Conservation (phyloP, 2,329 filamentous ascomycete species). For the Colletotrichum echinochloae region DNA sequence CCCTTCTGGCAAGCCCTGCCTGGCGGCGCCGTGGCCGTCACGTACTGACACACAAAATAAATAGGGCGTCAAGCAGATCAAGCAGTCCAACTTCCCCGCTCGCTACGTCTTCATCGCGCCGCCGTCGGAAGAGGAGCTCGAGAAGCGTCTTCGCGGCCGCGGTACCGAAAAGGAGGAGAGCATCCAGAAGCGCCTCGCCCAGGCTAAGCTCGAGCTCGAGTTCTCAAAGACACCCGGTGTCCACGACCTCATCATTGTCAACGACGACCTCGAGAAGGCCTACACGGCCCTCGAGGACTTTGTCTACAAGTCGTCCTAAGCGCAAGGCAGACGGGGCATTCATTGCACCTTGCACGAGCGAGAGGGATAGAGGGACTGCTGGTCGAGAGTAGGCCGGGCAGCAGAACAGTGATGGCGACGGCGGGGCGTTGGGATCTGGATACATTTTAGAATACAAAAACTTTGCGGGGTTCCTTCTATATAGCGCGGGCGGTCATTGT, state of each 20-base stretch:
- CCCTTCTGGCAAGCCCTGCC: not conserved
- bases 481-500: slow-evolving; percentile 30
- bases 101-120: slow-evolving; percentile 89
- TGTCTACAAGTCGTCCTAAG: slow-evolving; percentile 53
- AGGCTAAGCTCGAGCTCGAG: slow-evolving; percentile 80
- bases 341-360: no score
- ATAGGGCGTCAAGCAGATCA: slow-evolving; percentile 89
- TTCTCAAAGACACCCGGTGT: slow-evolving; percentile 75
- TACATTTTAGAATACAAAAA: slow-evolving; percentile 20
- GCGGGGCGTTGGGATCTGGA: slow-evolving; percentile 28
- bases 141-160: slow-evolving; percentile 78
- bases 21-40: slow-evolving; percentile 48
- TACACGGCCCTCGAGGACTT: slow-evolving; percentile 65
- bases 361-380: not conserved
- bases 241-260: slow-evolving; percentile 54
- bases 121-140: slow-evolving; percentile 79
- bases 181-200: slow-evolving; percentile 75
- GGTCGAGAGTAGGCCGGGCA: not conserved
- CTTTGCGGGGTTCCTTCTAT: slow-evolving; percentile 17
- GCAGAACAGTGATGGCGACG: not conserved
- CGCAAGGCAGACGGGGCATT: not conserved
- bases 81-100: slow-evolving; percentile 77
- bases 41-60: slow-evolving; percentile 12
- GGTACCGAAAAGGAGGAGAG: slow-evolving; percentile 83
- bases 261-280: slow-evolving; percentile 61